Base-by-base conservation (phyloP, 441 rosid genomes). In the Adansonia gregorii region DNA sequence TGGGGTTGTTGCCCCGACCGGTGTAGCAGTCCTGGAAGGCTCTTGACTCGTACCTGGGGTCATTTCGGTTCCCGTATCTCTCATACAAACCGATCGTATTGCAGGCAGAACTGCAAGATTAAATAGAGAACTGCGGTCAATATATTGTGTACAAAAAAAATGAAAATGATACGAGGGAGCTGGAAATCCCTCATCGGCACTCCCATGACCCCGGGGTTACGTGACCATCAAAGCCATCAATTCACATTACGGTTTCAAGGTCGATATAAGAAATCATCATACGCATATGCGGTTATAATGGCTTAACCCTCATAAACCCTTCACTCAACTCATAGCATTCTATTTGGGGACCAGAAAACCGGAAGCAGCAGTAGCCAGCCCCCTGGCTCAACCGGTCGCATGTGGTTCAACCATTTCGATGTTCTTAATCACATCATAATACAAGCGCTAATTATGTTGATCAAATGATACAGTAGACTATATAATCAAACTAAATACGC, bases 21-120 rank as follows among this genome's bases (percentile, higher is more conserved):
- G 99, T 43, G 99, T 96, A 68, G 91, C 91, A 0, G 96, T 90
- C 84, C 98, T 88, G 3, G 99, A 96, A 71, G 99, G 99, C 85
- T 96, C 99, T 87, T 83, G 98, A 82, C 98, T 96, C 10, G 98
- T 66, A 76, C 75, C 79, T 4, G 98, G 99, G 15, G 98, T 93
- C 99, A 96, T 96, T 70, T 96, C 99, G 0, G 98, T 96, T 80
- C 99, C 98, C 99, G 91, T 96, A 78, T 96, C 98, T 87, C 98
- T 93, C 99, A 96, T 94, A 68, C 86, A 96, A 27, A 96, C 98
- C 1, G 96, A 90, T 78, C 96, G 90, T 82, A 94, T 82, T 10
- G 76, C 84, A 67, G 87, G 93, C 73, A 83, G 82, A 84, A 76
- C 98, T 94, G 90, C 85, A 81, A 60, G 54, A 15, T 52, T 17